Conservation (phyloP, 345 rosid genomes). For the Gossypium turneri region DNA sequence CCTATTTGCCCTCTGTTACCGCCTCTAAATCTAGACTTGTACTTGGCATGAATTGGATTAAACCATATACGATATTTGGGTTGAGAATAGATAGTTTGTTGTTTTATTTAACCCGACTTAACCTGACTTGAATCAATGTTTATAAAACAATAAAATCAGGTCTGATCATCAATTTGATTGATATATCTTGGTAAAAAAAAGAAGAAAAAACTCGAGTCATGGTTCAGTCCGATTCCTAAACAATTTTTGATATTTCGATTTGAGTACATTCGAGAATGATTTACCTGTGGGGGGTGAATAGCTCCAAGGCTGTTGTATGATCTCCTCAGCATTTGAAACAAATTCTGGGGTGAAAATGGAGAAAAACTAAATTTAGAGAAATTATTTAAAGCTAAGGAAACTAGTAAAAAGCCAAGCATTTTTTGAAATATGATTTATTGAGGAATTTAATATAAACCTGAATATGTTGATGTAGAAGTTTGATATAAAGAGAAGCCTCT, state of each 20-base stretch:
- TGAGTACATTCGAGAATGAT: neutral
- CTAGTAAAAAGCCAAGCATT: slow-evolving; percentile 20
- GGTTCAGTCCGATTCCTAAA: slow-evolving; percentile 15
- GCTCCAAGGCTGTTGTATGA: slow-evolving; percentile 25
- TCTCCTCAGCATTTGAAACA: slow-evolving; percentile 41
- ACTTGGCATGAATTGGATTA: too few relatives aligned
- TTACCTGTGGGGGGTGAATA: slow-evolving; percentile 36
- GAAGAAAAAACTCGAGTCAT: too few relatives aligned
- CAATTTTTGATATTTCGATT: too few relatives aligned
- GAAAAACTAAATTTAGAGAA: too few relatives aligned
- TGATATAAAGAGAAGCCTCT: slow-evolving; percentile 58
- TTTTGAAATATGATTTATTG: neutral
- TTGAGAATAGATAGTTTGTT: rapidly evolving
- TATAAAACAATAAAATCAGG: too few relatives aligned
- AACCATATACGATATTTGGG: too few relatives aligned
- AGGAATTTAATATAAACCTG: slow-evolving; percentile 32
- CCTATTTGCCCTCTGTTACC: too few relatives aligned
- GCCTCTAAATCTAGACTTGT: too few relatives aligned
- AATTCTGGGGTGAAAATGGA: slow-evolving; percentile 31
- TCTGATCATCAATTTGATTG: too few relatives aligned
- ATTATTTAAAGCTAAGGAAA: neutral
- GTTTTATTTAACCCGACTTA: too few relatives aligned
- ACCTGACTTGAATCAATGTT: too few relatives aligned
- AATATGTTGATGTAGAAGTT: slow-evolving; percentile 57
- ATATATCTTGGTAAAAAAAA: too few relatives aligned